Percentiles rank a stretch among this genome's conserved stretches.
Evolutionary conservation across 192 early-diverging fungal genomes (phyloP).

Genomic region (Piromyces sp.): DNA sequence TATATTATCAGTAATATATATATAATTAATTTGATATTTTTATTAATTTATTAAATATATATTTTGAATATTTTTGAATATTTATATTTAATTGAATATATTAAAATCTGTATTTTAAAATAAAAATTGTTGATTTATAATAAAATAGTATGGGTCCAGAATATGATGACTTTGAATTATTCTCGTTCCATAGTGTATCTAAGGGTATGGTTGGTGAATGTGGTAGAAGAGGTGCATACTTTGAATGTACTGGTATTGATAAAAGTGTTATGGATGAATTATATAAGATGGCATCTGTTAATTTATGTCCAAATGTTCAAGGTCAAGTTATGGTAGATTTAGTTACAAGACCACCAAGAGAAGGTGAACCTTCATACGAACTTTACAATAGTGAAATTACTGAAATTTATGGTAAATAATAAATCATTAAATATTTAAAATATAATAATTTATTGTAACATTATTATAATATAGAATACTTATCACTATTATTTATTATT

Average conservation of each 20-base stretch:
- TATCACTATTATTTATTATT: background rate
- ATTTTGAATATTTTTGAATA: no score
- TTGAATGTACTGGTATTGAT: conserved; percentile 79
- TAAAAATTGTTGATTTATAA: background rate
- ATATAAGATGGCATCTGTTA: conserved; percentile 85
- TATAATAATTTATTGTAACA: no score
- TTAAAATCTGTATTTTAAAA: background rate
- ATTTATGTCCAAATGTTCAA: conserved; percentile 81
- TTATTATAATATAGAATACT: no score
- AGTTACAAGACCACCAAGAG: conserved; percentile 78
- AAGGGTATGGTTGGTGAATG: conserved; percentile 99
- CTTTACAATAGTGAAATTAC: conserved; percentile 54
- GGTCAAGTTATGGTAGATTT: conserved; percentile 89
- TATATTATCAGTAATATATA: no score
- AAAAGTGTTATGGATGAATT: conserved; percentile 56
- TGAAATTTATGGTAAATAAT: conserved; percentile 36
- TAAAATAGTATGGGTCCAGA: conserved; percentile 36
- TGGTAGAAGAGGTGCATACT: conserved; percentile 86
- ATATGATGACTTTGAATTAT: conserved; percentile 62
- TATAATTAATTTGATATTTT: no score
- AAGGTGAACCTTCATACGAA: conserved; percentile 58
- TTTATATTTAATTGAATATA: no score
- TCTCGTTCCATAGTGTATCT: conserved; percentile 91
- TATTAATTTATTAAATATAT: background rate
- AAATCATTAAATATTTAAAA: no score